Evolutionary conservation across 345 rosid species (phyloP), one percentile per base, ranked within the genome.

Genomic region (Sisymbrium irio): DNA sequence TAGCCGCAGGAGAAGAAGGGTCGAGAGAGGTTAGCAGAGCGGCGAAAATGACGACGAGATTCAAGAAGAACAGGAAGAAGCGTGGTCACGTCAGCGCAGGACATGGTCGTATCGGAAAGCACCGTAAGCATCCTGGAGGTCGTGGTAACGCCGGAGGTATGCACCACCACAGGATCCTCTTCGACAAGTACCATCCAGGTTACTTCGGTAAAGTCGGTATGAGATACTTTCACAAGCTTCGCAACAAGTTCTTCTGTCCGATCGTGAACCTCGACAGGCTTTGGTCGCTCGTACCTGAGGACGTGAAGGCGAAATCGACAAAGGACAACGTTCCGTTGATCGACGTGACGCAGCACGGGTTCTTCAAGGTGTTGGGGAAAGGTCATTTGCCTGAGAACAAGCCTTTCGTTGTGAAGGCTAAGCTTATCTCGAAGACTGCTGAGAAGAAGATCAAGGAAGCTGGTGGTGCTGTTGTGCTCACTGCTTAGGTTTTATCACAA

Each of bases 81-180:
- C 69, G 97, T 2, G 97, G 97, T 18, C 97, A 90, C 78, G 95
- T 90, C 22, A 88, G 94, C 58, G 97, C 97, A 15, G 95, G 95
- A 0, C 95, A 90, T 9, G 95, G 97, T 0, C 95, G 95, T 72
- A 80, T 90, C 44, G 95, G 97, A 1, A 90, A 90, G 78, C 97
- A 90, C 78, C 72, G 95, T 9, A 90, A 90, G 83, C 95, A 90
- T 53, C 97, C 95, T 0, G 97, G 97, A 62, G 97, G 97, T 56
- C 88, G 97, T 2, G 95, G 97, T 62, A 90, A 90, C 80, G 95
- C 95, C 5, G 95, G 97, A 65, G 95, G 97, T 37, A 82, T 88
- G 97, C 95, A 90, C 81, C 97, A 88, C 84, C 97, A 90, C 85
- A 56, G 95, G 73, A 90, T 90, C 84, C 90, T 90, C 65, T 88